Percentiles rank a stretch among this genome's conserved stretches.
Evolutionary conservation across 2,329 filamentous ascomycete species (phyloP).

Genomic region (Phoma sp.): DNA sequence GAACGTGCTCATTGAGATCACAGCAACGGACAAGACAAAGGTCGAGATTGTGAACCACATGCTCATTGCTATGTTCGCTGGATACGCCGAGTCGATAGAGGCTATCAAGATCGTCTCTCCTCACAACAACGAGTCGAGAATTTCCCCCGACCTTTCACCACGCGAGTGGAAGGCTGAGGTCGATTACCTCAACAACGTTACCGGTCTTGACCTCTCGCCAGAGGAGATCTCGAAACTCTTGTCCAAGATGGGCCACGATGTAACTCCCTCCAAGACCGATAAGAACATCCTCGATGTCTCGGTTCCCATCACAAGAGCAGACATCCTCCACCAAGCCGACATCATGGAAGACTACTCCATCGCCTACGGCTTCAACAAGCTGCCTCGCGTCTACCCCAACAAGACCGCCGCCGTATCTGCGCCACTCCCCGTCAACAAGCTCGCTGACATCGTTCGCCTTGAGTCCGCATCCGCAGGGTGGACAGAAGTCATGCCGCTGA

Average conservation of each 20-base stretch:
- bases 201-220: conserved; percentile 77
- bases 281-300: conserved; percentile 77
- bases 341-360: conserved; percentile 99
- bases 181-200: conserved; percentile 92
- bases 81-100: conserved; percentile 92
- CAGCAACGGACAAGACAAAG: conserved; percentile 94
- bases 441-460: conserved; percentile 85
- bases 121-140: conserved; percentile 83
- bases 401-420: conserved; percentile 86
- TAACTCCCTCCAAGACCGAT: conserved; percentile 72
- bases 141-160: conserved; percentile 80
- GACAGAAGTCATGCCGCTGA: conserved; percentile 94
- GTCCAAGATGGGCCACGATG: conserved; percentile 86
- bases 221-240: conserved; percentile 79
- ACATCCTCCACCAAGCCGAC: conserved; percentile 94
- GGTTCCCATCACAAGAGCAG: conserved; percentile 87
- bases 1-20: conserved; percentile 97
- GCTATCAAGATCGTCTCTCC: conserved; percentile 90
- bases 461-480: conserved; percentile 95
- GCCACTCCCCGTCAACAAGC: conserved; percentile 90
- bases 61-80: conserved; percentile 95
- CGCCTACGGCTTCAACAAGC: conserved; percentile 95
- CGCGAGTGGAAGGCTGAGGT: conserved; percentile 81
- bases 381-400: conserved; percentile 84
- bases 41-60: conserved; percentile 95